Evolutionary conservation across 768 basidiomycete species (phyloP).

Genomic region (Podaxis pistillaris): DNA sequence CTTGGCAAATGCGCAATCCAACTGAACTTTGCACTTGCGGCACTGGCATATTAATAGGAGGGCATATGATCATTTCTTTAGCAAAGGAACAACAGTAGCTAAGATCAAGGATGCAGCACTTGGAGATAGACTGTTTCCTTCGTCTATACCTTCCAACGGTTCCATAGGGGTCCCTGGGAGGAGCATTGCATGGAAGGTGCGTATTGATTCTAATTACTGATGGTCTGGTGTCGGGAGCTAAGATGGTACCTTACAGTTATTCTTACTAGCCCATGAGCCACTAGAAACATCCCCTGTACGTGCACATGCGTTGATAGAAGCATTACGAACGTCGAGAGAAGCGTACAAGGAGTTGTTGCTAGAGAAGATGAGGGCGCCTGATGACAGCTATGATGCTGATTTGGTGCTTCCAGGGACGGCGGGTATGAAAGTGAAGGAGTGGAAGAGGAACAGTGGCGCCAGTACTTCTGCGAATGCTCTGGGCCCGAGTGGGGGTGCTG

Average conservation of each 20-base stretch:
- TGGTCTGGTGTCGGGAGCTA: background rate
- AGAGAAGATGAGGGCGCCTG: conserved; percentile 79
- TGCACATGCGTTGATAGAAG: conserved; percentile 34
- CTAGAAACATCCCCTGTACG: conserved; percentile 46
- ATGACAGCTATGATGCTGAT: conserved; percentile 74
- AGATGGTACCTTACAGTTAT: conserved; percentile 39
- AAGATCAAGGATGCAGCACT: conserved; percentile 69
- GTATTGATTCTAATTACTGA: conserved; percentile 16
- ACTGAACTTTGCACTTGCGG: background rate
- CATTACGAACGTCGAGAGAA: conserved; percentile 49
- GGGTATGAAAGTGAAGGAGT: background rate
- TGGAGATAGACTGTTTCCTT: conserved; percentile 54
- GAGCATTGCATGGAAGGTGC: conserved; percentile 85
- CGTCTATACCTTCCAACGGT: conserved; percentile 31
- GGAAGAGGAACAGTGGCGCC: conserved; percentile 7
- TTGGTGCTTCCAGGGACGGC: conserved; percentile 49
- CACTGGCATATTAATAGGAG: conserved; percentile 27
- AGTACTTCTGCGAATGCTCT: background rate
- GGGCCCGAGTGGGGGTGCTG: background rate
- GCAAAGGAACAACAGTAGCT: conserved; percentile 50
- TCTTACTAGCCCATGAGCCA: conserved; percentile 66
- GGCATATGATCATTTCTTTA: conserved; percentile 47
- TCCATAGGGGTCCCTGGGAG: conserved; percentile 59
- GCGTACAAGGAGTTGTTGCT: conserved; percentile 57
- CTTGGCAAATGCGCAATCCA: background rate